These are phyloP conservation scores for Ganoderma resinaceum DNA, from an alignment of 1,284 basidiomycete species.

Conservation along the genomic window DNA sequence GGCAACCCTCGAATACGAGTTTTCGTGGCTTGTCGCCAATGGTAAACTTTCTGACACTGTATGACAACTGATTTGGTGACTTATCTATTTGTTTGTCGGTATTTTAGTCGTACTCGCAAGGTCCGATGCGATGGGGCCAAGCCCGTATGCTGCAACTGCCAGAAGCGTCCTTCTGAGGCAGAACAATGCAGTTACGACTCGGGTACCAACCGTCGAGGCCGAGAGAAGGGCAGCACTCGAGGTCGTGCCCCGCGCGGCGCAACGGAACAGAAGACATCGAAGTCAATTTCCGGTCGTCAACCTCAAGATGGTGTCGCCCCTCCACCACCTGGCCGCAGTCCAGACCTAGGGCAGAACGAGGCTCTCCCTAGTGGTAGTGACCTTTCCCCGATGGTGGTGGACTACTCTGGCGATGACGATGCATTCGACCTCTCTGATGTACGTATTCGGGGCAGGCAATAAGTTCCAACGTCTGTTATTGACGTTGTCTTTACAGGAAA, in stretches of 20 bases:
- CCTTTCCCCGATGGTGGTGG: not conserved
- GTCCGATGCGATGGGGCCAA: constrained; percentile 82
- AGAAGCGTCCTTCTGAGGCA: constrained; percentile 48
- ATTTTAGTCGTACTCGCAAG: constrained; percentile 69
- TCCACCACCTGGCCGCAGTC: not conserved
- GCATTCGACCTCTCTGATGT: constrained; percentile 14
- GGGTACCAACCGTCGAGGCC: constrained; percentile 74
- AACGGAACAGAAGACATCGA: constrained; percentile 3
- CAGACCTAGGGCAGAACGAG: not conserved
- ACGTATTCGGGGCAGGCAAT: not conserved
- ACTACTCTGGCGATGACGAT: not conserved
- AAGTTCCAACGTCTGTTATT: not conserved
- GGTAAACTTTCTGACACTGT: constrained; percentile 10
- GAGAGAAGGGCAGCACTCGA: constrained; percentile 70
- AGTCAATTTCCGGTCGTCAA: constrained; percentile 8
- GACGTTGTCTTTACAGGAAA: constrained; percentile 8
- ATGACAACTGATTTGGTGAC: not conserved
- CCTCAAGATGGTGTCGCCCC: not conserved
- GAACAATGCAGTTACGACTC: constrained; percentile 58
- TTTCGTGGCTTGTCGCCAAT: constrained; percentile 31
- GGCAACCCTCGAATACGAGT: constrained; percentile 29
- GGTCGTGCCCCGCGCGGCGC: constrained; percentile 48
- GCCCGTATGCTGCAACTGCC: constrained; percentile 74
- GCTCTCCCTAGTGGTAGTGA: not conserved
- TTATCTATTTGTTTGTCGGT: not conserved